Conservation (phyloP, 768 basidiomycete species). For the Tricholoma bakamatsutake region DNA sequence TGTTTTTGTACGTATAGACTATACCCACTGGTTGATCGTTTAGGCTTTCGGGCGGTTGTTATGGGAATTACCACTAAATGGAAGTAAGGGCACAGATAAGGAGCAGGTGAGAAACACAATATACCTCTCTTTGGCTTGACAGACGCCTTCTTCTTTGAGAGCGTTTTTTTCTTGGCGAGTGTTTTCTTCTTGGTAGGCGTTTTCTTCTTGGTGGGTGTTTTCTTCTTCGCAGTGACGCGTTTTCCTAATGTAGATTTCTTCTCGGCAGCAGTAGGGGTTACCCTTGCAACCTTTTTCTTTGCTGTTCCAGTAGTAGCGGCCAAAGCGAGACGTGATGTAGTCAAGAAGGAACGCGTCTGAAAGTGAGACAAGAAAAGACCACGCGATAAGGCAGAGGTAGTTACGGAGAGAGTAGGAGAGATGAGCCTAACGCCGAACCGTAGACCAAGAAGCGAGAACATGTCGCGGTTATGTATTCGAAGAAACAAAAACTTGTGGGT, state of each 20-base stretch:
- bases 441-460: constrained; percentile 10
- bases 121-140: background rate
- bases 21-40: background rate
- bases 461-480: background rate
- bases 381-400: background rate
- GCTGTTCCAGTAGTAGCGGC: background rate
- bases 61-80: background rate
- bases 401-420: background rate
- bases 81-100: background rate
- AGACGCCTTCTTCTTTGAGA: constrained; percentile 1
- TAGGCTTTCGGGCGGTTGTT: background rate
- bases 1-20: constrained; percentile 1
- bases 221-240: constrained; percentile 2
- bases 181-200: background rate
- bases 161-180: no score
- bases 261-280: background rate
- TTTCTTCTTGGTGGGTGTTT: background rate
- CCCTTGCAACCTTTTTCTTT: background rate
- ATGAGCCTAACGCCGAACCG: constrained; percentile 10
- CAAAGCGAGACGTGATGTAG: constrained; percentile 8
- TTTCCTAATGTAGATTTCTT: constrained; percentile 2
- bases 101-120: background rate
- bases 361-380: constrained; percentile 4
- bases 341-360: constrained; percentile 16
- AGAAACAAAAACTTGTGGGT: no score